These are phyloP conservation scores for Clavaria fumosa DNA, from an alignment of 768 basidiomycete species.

Conservation along the genomic window DNA sequence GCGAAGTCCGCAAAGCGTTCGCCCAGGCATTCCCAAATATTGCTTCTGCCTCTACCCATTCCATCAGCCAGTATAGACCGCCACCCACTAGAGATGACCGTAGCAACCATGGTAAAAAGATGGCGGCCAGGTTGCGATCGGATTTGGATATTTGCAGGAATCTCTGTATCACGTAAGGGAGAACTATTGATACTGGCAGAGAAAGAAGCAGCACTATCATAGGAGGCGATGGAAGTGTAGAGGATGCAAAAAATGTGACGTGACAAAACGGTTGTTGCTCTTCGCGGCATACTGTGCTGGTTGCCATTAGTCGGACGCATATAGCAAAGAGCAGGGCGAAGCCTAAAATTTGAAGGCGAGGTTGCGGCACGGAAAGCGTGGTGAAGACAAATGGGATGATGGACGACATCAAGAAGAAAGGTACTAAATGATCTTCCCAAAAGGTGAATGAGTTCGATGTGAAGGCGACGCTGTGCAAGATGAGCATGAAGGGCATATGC, in stretches of 20 bases:
- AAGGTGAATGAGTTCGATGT: constrained; percentile 94
- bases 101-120: constrained; percentile 46
- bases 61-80: constrained; percentile 61
- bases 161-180: constrained; percentile 40
- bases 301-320: constrained; percentile 59
- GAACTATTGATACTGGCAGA: constrained; percentile 34
- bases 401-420: constrained; percentile 57
- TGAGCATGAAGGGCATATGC: constrained; percentile 28
- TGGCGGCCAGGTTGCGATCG: constrained; percentile 52
- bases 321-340: constrained; percentile 52
- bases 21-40: constrained; percentile 28
- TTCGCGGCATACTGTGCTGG: constrained; percentile 84
- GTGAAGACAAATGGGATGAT: constrained; percentile 43
- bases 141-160: constrained; percentile 57
- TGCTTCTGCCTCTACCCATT: constrained; percentile 54
- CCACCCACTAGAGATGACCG: constrained; percentile 43
- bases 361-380: constrained; percentile 53
- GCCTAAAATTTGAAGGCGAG: constrained; percentile 59
- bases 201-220: constrained; percentile 39
- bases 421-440: constrained; percentile 83
- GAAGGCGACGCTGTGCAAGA: constrained; percentile 63
- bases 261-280: constrained; percentile 85
- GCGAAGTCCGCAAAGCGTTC: constrained; percentile 28
- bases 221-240: constrained; percentile 53
- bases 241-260: constrained; percentile 78